Base-by-base conservation (phyloP, 1,139 yeast species). In the Nakaseomyces nivariensis region DNA sequence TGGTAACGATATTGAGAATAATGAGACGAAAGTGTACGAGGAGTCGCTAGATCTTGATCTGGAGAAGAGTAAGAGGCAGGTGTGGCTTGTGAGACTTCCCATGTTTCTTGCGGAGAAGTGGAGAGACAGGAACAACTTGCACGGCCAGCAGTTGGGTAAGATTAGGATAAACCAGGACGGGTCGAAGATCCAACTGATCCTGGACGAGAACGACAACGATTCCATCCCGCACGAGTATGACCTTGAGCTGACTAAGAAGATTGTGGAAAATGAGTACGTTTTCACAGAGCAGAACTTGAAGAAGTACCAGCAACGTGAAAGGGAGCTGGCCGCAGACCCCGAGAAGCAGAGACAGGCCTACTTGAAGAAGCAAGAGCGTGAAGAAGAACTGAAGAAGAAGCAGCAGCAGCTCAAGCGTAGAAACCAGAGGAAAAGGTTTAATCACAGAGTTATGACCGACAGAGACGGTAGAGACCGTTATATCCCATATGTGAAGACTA, bases 11-110 rank as follows among this genome's bases (percentile, higher is more conserved):
- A 61, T 68, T 37, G 67, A 64, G 48, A 63, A 64, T 37, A 67
- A 65, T 48, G 68, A 64, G 53, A 62, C 64, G 26, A 64, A 62
- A 46, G 64, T 66, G 26, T 66, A 66, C 49, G 69, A 80, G 52
- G 89, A 83, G 62, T 73, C 84, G 2, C 69, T 85, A 47, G 85
- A 84, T 62, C 69, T 85, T 72, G 79, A 82, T 59, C 62, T 84
- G 46, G 55, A 68, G 6, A 68, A 70, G 32, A 78, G 81, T 9
- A 71, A 69, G 46, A 81, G 81, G 58, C 88, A 88, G 60, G 83
- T 92, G 42, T 92, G 98, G 98, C 72, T 92, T 31, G 96, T 92
- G 29, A 80, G 95, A 59, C 71, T 92, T 58, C 97, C 98, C 4
- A 80, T 86, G 61, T 89, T 88, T 62, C 72, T 92, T 54, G 85